Conservation (phyloP, 2,329 filamentous ascomycete species). For the Pezicula rhizophila region DNA sequence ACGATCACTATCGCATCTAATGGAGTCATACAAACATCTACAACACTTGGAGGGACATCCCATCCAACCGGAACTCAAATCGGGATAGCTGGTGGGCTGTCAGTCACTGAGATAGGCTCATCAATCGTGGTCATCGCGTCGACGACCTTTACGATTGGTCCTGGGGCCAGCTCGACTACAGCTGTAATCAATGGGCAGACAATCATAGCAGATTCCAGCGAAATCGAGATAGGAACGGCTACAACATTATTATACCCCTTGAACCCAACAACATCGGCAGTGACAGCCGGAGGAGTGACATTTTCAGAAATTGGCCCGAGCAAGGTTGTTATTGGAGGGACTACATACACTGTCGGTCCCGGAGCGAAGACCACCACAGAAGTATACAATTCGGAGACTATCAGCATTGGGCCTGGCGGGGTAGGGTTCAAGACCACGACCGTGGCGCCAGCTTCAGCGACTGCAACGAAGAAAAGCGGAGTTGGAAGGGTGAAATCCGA, state of each 20-base stretch:
- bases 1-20: constrained; percentile 18
- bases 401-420: constrained; percentile 21
- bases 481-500: constrained; percentile 5
- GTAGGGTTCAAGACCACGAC: constrained; percentile 23
- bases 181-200: constrained; percentile 44
- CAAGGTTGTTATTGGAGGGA: constrained; percentile 17
- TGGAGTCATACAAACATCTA: constrained; percentile 14
- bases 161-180: constrained; percentile 35
- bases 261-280: constrained; percentile 13
- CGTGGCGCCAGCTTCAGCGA: constrained; percentile 10
- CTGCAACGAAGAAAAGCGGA: constrained; percentile 9
- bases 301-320: constrained; percentile 17
- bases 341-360: constrained; percentile 15
- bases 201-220: constrained; percentile 44
- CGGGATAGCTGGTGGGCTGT: constrained; percentile 21
- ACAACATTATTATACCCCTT: constrained; percentile 17
- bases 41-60: constrained; percentile 14
- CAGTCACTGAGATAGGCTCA: constrained; percentile 21
- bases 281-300: constrained; percentile 20
- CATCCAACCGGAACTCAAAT: constrained; percentile 16
- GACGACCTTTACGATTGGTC: constrained; percentile 45
- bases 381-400: constrained; percentile 1
- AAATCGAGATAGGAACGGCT: constrained; percentile 29
- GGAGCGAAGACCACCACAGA: constrained; percentile 1
- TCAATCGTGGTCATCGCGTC: constrained; percentile 40